Evolutionary conservation across 768 basidiomycete species (phyloP).

Genomic region (Paxillus involutus): DNA sequence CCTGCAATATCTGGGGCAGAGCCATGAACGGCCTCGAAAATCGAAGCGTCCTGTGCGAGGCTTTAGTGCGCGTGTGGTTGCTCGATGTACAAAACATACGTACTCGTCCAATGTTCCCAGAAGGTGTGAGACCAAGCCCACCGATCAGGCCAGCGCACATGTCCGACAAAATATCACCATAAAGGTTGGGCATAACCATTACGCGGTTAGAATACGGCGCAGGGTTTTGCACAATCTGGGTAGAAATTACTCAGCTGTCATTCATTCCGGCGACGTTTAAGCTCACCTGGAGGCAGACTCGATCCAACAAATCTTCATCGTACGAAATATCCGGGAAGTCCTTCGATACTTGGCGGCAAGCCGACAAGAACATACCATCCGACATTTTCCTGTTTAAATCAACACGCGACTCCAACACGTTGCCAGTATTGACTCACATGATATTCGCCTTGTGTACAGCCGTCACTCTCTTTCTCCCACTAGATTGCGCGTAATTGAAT

Average conservation of each 20-base stretch:
- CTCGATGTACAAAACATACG: conserved; percentile 23
- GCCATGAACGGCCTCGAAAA: conserved; percentile 99
- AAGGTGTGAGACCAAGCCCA: conserved; percentile 94
- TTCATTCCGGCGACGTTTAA: neutral
- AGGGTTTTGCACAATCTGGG: conserved; percentile 88
- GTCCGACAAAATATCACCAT: conserved; percentile 94
- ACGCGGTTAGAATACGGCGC: conserved; percentile 92
- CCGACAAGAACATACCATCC: conserved; percentile 98
- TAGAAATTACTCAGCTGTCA: neutral
- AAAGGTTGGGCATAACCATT: conserved; percentile 99
- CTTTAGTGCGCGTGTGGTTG: conserved; percentile 12
- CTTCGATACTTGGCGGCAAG: conserved; percentile 94
- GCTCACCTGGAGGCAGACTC: conserved; percentile 87
- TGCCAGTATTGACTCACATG: conserved; percentile 60
- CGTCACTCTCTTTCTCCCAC: conserved; percentile 88
- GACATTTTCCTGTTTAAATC: conserved; percentile 88
- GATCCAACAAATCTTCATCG: conserved; percentile 96
- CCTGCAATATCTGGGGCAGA: conserved; percentile 99
- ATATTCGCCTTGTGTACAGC: conserved; percentile 99
- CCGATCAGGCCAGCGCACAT: conserved; percentile 99
- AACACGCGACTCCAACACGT: conserved; percentile 9
- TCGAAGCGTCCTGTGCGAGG: conserved; percentile 81
- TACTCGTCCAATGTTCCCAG: conserved; percentile 95
- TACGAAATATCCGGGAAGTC: conserved; percentile 92
- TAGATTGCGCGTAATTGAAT: conserved; percentile 91